These are phyloP conservation scores for Cornus suecica DNA, from an alignment of 148 eudicot species.

Conservation along the genomic window DNA sequence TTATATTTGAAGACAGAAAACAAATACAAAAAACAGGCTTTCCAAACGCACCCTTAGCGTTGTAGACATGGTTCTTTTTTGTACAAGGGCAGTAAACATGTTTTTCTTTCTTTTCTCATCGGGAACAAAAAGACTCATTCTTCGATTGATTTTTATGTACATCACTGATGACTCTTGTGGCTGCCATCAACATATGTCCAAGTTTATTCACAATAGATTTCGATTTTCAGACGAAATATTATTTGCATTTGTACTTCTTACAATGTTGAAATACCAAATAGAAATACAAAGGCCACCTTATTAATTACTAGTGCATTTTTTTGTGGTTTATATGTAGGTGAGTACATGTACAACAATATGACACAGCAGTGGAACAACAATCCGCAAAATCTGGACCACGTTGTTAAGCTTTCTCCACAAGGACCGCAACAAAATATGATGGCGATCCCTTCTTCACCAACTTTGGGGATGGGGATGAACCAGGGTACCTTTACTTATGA, in stretches of 20 bases:
- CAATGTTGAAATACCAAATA: too few relatives aligned
- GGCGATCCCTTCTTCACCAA: conserved; percentile 16
- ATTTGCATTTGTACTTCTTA: too few relatives aligned
- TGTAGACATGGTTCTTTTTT: too few relatives aligned
- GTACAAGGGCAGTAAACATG: too few relatives aligned
- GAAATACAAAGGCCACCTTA: background rate
- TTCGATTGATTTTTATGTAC: too few relatives aligned
- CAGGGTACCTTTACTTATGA: conserved; percentile 53
- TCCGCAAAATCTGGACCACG: conserved; percentile 13
- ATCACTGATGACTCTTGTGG: background rate
- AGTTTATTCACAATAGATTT: background rate
- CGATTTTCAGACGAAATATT: too few relatives aligned
- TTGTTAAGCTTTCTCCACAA: conserved; percentile 22
- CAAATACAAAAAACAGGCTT: too few relatives aligned
- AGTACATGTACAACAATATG: conserved; percentile 14
- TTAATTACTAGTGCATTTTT: background rate
- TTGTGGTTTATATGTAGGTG: background rate
- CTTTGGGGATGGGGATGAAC: conserved; percentile 29
- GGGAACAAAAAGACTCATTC: too few relatives aligned
- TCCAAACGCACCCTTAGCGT: too few relatives aligned
- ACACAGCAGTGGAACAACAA: conserved; percentile 15
- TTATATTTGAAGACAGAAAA: too few relatives aligned
- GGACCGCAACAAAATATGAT: conserved; percentile 25
- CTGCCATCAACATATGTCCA: background rate
- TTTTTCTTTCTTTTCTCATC: too few relatives aligned